Percentiles rank a stretch among this genome's conserved stretches.
Conservation (phyloP, 1,284 basidiomycete genomes). For the Fomitopsis betulina region DNA sequence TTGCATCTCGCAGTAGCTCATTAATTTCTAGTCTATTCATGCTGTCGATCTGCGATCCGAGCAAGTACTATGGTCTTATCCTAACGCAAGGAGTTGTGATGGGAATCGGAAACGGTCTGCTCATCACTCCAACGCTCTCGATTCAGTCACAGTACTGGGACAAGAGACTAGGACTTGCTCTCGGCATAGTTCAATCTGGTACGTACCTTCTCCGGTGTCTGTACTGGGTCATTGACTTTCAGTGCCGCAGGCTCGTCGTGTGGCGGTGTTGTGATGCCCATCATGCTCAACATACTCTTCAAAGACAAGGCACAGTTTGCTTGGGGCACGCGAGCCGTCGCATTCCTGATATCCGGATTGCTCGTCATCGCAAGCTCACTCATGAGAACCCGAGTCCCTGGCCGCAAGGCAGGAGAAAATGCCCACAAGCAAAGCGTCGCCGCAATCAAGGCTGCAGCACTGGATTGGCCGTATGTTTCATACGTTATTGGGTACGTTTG, state of each 20-base stretch:
- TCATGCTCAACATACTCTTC: constrained; percentile 27
- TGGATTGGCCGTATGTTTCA: background rate
- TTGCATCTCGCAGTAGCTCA: background rate
- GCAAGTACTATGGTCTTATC: constrained; percentile 23
- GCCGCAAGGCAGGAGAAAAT: background rate
- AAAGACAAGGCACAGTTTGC: constrained; percentile 15
- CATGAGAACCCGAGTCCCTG: background rate
- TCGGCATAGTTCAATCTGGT: constrained; percentile 25
- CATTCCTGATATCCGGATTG: constrained; percentile 9
- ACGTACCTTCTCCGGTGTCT: background rate
- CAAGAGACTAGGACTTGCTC: constrained; percentile 10
- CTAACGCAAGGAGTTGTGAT: constrained; percentile 35
- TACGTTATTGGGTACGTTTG: background rate
- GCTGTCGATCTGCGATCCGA: constrained; percentile 19
- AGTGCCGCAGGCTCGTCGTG: constrained; percentile 6
- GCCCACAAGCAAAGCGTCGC: background rate
- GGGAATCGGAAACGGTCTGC: constrained; percentile 38
- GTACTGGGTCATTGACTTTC: too few species aligned
- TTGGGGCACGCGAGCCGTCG: constrained; percentile 20
- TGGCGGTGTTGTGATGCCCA: constrained; percentile 24
- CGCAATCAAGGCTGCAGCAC: background rate
- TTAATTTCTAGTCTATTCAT: constrained; percentile 21
- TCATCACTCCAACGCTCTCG: constrained; percentile 14
- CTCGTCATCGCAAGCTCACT: constrained; percentile 10
- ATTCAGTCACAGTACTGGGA: constrained; percentile 12